Evolutionary conservation across 2,329 filamentous ascomycete genomes (phyloP).

Genomic region (Coniochaeta sp.): DNA sequence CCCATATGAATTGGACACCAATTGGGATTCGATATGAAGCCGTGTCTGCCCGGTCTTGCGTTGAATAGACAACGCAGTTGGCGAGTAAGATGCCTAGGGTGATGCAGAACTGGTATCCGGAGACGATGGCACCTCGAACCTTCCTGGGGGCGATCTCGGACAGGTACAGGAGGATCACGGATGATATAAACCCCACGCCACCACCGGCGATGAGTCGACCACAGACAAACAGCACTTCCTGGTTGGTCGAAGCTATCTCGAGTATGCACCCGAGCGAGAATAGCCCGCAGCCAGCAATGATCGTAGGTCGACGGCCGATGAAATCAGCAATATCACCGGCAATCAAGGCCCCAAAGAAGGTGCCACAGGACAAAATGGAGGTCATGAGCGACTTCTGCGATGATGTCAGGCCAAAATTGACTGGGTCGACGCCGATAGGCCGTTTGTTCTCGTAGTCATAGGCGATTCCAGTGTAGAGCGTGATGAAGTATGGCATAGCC

Average conservation of each 20-base stretch:
- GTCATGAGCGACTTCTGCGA: conserved; percentile 41
- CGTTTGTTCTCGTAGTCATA: conserved; percentile 17
- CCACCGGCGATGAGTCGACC: conserved; percentile 58
- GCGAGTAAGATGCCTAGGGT: conserved; percentile 66
- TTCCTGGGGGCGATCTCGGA: conserved; percentile 51
- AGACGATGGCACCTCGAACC: conserved; percentile 64
- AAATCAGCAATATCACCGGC: conserved; percentile 59
- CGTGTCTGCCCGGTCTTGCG: conserved; percentile 48
- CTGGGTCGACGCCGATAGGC: conserved; percentile 13
- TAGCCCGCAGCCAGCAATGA: conserved; percentile 51
- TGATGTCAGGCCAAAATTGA: conserved; percentile 13
- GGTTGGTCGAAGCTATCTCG: conserved; percentile 45
- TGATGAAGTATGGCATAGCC: conserved; percentile 28
- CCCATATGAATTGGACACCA: conserved; percentile 54
- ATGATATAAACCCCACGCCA: conserved; percentile 61
- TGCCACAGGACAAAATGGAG: conserved; percentile 56
- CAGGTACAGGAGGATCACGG: conserved; percentile 66
- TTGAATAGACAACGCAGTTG: conserved; percentile 59
- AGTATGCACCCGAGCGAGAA: conserved; percentile 53
- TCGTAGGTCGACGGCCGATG: conserved; percentile 52
- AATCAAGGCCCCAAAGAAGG: conserved; percentile 58
- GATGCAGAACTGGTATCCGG: conserved; percentile 71
- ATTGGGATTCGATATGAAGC: conserved; percentile 67
- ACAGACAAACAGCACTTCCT: conserved; percentile 47
- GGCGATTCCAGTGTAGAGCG: conserved; percentile 27